Conservation (phyloP, 768 basidiomycete genomes). For the Coprinopsis cinerea region DNA sequence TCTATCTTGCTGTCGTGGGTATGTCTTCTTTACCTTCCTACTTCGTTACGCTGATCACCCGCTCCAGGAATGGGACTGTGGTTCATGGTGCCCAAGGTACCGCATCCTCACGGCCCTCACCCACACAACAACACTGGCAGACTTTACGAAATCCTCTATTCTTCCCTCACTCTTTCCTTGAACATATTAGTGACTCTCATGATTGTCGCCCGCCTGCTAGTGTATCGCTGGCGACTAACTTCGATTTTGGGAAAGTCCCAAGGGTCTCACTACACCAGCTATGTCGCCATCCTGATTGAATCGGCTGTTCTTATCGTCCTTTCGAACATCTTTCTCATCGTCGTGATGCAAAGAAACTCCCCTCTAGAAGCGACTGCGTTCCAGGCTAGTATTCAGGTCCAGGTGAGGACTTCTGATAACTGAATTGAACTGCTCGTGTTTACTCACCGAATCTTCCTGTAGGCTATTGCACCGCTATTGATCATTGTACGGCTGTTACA, state of each 20-base stretch:
- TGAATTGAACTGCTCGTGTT: not conserved
- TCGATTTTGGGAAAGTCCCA: not conserved
- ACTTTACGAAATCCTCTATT: slow-evolving; percentile 5
- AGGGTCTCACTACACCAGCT: slow-evolving; percentile 1
- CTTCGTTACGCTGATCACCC: not conserved
- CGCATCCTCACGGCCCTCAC: no score
- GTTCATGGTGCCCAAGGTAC: not conserved
- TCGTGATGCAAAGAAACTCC: not conserved
- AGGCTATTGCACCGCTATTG: slow-evolving; percentile 15
- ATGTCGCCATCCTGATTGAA: slow-evolving; percentile 7
- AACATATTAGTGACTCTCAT: slow-evolving; percentile 5
- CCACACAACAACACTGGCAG: no score
- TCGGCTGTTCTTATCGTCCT: slow-evolving; percentile 6
- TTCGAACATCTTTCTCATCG: slow-evolving; percentile 7
- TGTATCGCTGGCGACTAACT: slow-evolving; percentile 1
- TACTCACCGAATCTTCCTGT: not conserved
- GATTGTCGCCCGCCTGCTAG: slow-evolving; percentile 7
- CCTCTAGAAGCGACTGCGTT: slow-evolving; percentile 2
- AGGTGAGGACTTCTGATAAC: not conserved
- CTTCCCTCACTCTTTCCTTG: slow-evolving; percentile 4
- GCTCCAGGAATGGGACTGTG: slow-evolving; percentile 5
- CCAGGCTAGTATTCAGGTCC: not conserved
- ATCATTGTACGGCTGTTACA: slow-evolving; percentile 16
- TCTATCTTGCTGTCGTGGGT: slow-evolving; percentile 7
- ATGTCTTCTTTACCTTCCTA: not conserved